These are phyloP conservation scores for Scheffersomyces segobiensis DNA, from an alignment of 1,139 yeast genomes.

Conservation along the genomic window DNA sequence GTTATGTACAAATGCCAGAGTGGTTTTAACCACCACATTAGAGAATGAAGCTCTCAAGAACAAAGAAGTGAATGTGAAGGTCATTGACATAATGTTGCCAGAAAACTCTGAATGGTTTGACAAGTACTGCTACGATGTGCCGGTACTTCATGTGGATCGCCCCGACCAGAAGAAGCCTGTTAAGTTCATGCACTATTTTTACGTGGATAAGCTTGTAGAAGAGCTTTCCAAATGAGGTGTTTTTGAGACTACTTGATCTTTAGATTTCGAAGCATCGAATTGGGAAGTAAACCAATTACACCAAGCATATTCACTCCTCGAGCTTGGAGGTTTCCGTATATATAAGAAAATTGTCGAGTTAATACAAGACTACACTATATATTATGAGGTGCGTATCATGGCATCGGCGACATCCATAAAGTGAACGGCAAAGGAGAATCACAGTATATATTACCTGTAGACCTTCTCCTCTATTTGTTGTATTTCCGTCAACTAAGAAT, in stretches of 20 bases:
- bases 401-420: no score
- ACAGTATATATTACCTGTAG: background rate
- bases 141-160: constrained; percentile 75
- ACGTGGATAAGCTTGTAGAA: constrained; percentile 55
- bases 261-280: background rate
- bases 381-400: no score
- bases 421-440: no score
- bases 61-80: constrained; percentile 36
- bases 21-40: constrained; percentile 46
- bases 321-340: background rate
- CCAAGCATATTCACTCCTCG: background rate
- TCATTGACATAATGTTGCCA: constrained; percentile 69
- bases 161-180: constrained; percentile 45
- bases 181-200: constrained; percentile 77
- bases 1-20: constrained; percentile 72
- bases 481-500: background rate
- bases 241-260: background rate
- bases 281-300: background rate
- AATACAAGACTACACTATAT: no score
- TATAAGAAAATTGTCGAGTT: no score
- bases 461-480: background rate
- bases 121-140: constrained; percentile 84
- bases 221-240: constrained; percentile 32
- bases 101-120: constrained; percentile 77
- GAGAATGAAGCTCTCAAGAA: constrained; percentile 20